A percentile compares a stretch with the other conserved stretches of the same genome.
These are phyloP conservation scores for Boletus smithii DNA, from an alignment of 1,284 basidiomycete genomes.

Conservation along the genomic window DNA sequence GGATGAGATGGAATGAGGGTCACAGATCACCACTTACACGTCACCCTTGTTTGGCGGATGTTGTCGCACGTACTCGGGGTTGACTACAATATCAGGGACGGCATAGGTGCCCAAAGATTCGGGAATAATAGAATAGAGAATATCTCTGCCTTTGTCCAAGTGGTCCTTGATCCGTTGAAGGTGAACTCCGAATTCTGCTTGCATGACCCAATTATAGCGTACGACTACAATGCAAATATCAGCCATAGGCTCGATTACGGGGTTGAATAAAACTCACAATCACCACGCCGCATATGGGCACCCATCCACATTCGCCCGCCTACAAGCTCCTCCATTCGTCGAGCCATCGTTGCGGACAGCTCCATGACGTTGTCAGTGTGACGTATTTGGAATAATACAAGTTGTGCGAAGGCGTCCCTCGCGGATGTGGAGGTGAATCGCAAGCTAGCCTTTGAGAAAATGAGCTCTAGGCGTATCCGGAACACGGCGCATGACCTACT, in stretches of 20 bases:
- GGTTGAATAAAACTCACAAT: constrained; percentile 33
- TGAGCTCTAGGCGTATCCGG: constrained; percentile 24
- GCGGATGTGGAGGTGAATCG: constrained; percentile 37
- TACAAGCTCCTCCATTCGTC: constrained; percentile 36
- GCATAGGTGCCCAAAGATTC: constrained; percentile 28
- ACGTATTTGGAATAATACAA: constrained; percentile 37
- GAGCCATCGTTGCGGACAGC: constrained; percentile 36
- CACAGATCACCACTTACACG: constrained; percentile 18
- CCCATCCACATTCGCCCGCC: constrained; percentile 44
- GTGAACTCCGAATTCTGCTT: constrained; percentile 35
- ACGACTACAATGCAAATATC: constrained; percentile 25
- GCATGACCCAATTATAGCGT: constrained; percentile 39
- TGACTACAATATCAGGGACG: constrained; percentile 28
- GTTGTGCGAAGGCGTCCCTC: constrained; percentile 34
- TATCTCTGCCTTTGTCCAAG: constrained; percentile 33
- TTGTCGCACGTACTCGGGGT: constrained; percentile 17
- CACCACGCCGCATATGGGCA: constrained; percentile 48
- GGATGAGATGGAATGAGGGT: constrained; percentile 5
- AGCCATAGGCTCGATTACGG: constrained; percentile 22
- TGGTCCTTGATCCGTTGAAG: constrained; percentile 37
- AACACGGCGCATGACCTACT: constrained; percentile 24
- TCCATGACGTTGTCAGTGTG: constrained; percentile 32
- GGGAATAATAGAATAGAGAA: constrained; percentile 25
- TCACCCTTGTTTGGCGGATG: constrained; percentile 25
- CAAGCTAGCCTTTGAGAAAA: constrained; percentile 37